phyloP scores from a whole-genome alignment of 2,329 filamentous ascomycete species.

The Pseudocercospora ulei region DNA sequence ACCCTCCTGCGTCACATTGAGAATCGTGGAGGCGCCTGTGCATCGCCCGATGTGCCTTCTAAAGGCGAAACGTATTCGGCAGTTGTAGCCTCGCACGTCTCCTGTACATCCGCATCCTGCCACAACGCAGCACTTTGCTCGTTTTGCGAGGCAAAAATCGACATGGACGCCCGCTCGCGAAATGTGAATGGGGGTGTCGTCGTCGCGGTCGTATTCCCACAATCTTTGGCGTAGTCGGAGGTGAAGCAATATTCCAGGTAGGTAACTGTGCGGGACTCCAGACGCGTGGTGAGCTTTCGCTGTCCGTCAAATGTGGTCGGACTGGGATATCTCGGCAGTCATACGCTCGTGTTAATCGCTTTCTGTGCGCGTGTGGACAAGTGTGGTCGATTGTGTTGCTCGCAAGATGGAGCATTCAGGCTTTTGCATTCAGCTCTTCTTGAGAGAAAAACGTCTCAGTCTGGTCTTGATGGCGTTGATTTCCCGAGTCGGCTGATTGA shows the following conservation, averaged over 20 bases:
- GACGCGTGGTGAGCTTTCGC: no score
- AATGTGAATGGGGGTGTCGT: no score
- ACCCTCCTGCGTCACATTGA: conserved; percentile 1
- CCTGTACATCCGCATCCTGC: not conserved
- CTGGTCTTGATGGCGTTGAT: conserved; percentile 16
- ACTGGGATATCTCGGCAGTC: not conserved
- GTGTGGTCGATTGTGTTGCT: not conserved
- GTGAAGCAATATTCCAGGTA: no score
- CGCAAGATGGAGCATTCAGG: not conserved
- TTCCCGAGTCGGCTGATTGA: conserved; percentile 7
- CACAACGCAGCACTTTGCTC: not conserved
- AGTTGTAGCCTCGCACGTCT: not conserved
- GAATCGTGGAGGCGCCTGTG: conserved; percentile 4
- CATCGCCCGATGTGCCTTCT: not conserved
- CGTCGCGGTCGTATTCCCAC: no score
- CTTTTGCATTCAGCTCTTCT: conserved; percentile 14
- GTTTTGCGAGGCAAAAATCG: not conserved
- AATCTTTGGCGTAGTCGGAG: no score
- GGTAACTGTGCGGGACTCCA: no score
- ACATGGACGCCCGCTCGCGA: not conserved
- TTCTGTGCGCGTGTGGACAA: no score
- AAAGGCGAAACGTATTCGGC: not conserved
- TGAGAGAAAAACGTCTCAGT: conserved; percentile 19
- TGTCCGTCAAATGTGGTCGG: not conserved
- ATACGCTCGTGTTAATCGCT: not conserved